These are phyloP conservation scores for Globisporangium viniferum DNA, from an alignment of 352 stramenopile genomes.

Conservation along the genomic window DNA sequence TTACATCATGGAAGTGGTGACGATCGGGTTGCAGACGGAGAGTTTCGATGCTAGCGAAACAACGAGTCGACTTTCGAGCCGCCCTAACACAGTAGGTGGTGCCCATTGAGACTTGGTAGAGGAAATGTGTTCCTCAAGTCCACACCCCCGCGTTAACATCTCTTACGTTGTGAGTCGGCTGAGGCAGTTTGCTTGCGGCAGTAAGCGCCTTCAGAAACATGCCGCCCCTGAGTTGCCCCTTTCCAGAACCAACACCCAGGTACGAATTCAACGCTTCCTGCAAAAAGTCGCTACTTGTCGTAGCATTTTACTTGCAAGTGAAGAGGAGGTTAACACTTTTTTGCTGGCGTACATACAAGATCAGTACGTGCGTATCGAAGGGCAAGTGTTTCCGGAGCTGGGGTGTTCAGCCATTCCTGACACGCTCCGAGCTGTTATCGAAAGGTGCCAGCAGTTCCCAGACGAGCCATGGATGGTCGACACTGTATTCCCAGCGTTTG, in stretches of 20 bases:
- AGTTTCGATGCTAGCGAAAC: no score
- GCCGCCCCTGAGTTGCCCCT: no score
- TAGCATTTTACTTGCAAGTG: no score
- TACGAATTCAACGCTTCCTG: no score
- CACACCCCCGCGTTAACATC: neutral
- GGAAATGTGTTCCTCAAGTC: neutral
- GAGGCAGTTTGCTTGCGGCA: neutral
- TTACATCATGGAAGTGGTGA: no score
- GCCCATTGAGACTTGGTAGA: neutral
- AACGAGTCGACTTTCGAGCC: no score
- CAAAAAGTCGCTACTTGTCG: no score
- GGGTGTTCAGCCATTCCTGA: neutral
- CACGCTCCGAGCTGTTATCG: neutral
- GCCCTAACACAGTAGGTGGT: no score
- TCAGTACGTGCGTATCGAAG: neutral
- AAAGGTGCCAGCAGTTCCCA: neutral
- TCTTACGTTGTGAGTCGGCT: neutral
- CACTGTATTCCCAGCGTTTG: neutral
- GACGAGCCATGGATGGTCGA: neutral
- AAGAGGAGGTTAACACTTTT: no score
- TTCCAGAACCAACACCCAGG: no score
- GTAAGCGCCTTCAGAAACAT: no score
- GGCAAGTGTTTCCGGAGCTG: neutral
- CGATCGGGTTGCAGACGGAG: no score
- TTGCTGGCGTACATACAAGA: neutral